These are phyloP conservation scores for Francoa sonchifolia DNA, from an alignment of 441 rosid genomes.

Conservation along the genomic window DNA sequence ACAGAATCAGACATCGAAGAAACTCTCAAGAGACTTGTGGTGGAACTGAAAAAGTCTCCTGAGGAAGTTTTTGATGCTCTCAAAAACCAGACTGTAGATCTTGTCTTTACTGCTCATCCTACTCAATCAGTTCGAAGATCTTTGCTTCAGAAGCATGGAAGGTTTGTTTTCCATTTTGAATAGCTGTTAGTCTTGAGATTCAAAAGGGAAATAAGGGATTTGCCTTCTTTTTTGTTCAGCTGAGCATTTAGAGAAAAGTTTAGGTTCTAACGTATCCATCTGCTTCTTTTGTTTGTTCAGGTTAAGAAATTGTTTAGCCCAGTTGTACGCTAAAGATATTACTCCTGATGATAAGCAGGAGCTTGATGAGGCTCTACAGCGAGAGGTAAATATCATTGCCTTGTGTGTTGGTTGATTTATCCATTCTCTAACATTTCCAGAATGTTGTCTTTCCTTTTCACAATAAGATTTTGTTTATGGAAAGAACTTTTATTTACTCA, in stretches of 20 bases:
- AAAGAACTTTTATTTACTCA: too few species aligned
- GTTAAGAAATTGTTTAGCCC: conserved; percentile 70
- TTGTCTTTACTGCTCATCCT: conserved; percentile 97
- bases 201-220: neutral
- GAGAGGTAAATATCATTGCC: conserved; percentile 47
- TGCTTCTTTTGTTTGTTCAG: conserved; percentile 23
- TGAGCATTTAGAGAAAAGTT: neutral
- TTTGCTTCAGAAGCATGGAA: conserved; percentile 82
- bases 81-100: conserved; percentile 90
- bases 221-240: neutral
- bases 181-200: neutral
- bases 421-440: neutral
- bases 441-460: too few species aligned
- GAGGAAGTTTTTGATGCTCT: conserved; percentile 82
- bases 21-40: too few species aligned
- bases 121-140: conserved; percentile 90
- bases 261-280: neutral
- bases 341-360: conserved; percentile 95
- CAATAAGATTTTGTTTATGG: too few species aligned
- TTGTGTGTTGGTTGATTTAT: neutral
- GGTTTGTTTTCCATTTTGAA: conserved; percentile 26
- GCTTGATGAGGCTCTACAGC: conserved; percentile 82
- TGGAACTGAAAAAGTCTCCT: too few species aligned
- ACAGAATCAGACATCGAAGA: conserved; percentile 92
- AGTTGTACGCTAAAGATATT: conserved; percentile 76